phyloP scores from a whole-genome alignment of 2,329 filamentous ascomycete genomes.

The Camillea tinctor region DNA sequence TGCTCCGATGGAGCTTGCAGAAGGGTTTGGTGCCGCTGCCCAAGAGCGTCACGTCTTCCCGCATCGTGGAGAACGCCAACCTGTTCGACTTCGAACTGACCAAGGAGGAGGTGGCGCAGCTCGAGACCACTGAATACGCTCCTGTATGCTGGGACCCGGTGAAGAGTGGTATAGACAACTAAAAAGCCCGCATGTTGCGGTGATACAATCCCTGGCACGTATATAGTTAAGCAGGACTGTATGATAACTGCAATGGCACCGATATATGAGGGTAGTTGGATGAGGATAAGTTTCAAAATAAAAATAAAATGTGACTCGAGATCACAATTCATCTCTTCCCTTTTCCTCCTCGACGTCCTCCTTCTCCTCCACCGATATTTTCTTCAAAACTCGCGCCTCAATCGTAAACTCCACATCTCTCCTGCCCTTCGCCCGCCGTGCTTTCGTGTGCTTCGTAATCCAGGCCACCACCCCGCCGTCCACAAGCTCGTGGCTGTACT shows the following conservation, averaged over 20 bases:
- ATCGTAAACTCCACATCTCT: slow-evolving; percentile 36
- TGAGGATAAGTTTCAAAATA: neutral
- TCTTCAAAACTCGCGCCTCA: slow-evolving; percentile 33
- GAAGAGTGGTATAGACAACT: slow-evolving; percentile 43
- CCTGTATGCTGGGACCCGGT: slow-evolving; percentile 59
- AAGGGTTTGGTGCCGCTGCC: slow-evolving; percentile 72
- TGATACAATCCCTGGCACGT: too few species aligned
- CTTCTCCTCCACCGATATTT: slow-evolving; percentile 1
- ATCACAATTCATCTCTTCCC: neutral
- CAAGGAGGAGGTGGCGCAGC: slow-evolving; percentile 48
- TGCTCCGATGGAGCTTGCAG: slow-evolving; percentile 80
- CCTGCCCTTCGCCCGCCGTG: slow-evolving; percentile 22
- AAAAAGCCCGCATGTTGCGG: neutral
- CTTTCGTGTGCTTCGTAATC: slow-evolving; percentile 30
- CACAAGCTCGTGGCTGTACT: slow-evolving; percentile 24
- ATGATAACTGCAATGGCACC: too few species aligned
- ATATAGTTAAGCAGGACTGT: too few species aligned
- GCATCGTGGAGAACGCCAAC: slow-evolving; percentile 63
- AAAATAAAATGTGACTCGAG: neutral
- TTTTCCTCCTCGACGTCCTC: neutral
- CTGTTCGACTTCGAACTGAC: slow-evolving; percentile 57
- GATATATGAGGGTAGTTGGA: too few species aligned
- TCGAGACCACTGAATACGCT: slow-evolving; percentile 53
- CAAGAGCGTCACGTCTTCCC: slow-evolving; percentile 67
- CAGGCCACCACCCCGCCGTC: slow-evolving; percentile 32